Conservation (phyloP, 2,329 filamentous ascomycete species). For the Alternaria atra region DNA sequence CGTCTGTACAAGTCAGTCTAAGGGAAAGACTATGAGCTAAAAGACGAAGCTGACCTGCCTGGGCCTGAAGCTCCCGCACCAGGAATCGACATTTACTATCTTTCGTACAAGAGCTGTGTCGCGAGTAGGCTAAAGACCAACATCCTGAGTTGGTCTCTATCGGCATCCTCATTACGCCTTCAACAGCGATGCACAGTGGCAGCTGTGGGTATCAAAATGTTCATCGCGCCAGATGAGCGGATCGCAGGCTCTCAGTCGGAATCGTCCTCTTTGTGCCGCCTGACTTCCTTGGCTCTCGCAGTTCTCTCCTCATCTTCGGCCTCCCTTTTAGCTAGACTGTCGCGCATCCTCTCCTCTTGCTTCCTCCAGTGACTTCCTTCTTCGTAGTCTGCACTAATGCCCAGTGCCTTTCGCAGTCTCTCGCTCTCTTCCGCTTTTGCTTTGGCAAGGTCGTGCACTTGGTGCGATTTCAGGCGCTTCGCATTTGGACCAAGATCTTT, state of each 20-base stretch:
- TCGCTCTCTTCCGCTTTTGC: constrained; percentile 98
- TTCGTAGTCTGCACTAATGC: constrained; percentile 85
- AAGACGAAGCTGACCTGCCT: constrained; percentile 2
- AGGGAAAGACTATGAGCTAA: neutral
- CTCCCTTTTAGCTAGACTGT: constrained; percentile 53
- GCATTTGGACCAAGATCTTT: constrained; percentile 50
- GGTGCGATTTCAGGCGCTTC: constrained; percentile 81
- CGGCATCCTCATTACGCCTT: neutral
- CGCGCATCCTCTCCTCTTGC: constrained; percentile 74
- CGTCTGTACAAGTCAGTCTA: neutral
- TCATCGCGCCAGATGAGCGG: neutral
- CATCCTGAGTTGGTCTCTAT: neutral
- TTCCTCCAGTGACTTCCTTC: constrained; percentile 87
- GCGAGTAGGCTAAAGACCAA: neutral
- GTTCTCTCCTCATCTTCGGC: constrained; percentile 45
- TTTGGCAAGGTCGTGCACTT: constrained; percentile 94
- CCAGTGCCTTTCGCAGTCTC: constrained; percentile 82
- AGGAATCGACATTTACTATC: neutral
- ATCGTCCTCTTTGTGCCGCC: constrained; percentile 38
- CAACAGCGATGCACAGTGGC: neutral
- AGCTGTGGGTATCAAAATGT: constrained; percentile 1
- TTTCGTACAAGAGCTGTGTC: neutral
- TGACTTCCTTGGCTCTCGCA: constrained; percentile 34
- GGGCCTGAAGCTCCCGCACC: neutral
- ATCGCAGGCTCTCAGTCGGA: constrained; percentile 35